These are phyloP conservation scores for Thymus quinquecostatus DNA, from an alignment of 257 asterid species.

Conservation along the genomic window DNA sequence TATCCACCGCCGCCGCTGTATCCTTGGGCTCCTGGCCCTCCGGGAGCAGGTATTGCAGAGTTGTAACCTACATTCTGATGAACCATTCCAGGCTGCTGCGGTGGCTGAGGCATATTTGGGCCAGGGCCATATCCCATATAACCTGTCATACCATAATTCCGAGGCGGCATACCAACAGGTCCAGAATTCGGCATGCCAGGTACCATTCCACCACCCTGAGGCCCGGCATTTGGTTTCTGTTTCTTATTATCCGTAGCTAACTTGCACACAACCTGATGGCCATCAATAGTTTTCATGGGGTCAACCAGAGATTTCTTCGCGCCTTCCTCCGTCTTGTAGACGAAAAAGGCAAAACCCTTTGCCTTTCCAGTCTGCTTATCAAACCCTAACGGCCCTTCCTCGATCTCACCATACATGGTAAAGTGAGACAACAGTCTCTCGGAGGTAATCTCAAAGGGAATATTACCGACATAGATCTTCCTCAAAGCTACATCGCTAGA, in stretches of 20 bases:
- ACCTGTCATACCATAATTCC: constrained; percentile 61
- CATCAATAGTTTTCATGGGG: constrained; percentile 77
- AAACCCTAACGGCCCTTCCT: constrained; percentile 97
- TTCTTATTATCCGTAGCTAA: constrained; percentile 91
- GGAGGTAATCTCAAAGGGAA: constrained; percentile 84
- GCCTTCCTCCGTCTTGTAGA: constrained; percentile 91
- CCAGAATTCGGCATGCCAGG: constrained; percentile 59
- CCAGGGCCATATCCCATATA: constrained; percentile 59
- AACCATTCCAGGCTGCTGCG: constrained; percentile 62
- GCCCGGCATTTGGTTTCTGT: constrained; percentile 68
- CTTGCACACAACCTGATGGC: constrained; percentile 87
- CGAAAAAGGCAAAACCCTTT: constrained; percentile 92
- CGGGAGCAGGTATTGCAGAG: constrained; percentile 55
- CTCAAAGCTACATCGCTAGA: constrained; percentile 70
- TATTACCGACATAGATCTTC: constrained; percentile 94
- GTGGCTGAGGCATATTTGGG: constrained; percentile 67
- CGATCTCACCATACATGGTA: constrained; percentile 84
- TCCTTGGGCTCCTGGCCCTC: constrained; percentile 65
- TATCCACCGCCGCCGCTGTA: constrained; percentile 60
- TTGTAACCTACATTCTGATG: constrained; percentile 60
- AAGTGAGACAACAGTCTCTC: constrained; percentile 79
- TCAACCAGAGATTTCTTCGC: constrained; percentile 78
- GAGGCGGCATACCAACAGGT: constrained; percentile 48
- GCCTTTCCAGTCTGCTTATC: constrained; percentile 97
- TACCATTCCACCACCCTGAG: constrained; percentile 47